Conservation (phyloP, 129 eudicot species). For the Helianthus annuus region DNA sequence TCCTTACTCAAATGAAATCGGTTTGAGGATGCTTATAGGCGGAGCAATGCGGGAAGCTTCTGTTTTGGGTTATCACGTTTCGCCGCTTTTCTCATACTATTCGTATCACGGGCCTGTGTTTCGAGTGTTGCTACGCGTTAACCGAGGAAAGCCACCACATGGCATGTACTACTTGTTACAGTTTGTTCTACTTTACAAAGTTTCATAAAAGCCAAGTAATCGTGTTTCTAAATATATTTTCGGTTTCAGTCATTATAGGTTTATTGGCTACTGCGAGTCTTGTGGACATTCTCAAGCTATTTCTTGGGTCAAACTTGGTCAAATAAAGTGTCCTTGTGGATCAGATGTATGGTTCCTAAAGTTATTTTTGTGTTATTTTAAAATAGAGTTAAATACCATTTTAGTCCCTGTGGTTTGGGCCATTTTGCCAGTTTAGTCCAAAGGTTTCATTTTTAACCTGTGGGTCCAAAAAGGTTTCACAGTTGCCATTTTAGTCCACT, state of each 20-base stretch:
- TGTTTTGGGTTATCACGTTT: conserved; percentile 74
- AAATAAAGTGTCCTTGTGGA: conserved; percentile 66
- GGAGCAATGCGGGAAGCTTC: conserved; percentile 94
- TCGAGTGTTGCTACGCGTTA: conserved; percentile 73
- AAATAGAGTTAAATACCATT: no score
- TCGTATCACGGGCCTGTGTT: conserved; percentile 98
- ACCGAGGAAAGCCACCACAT: conserved; percentile 68
- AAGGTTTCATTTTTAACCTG: no score
- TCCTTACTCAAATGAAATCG: conserved; percentile 90
- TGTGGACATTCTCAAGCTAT: conserved; percentile 82
- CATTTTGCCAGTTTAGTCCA: no score
- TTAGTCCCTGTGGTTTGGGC: no score
- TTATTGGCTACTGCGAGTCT: conserved; percentile 69
- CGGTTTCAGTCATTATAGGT: conserved; percentile 64
- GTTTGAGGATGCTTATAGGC: conserved; percentile 90
- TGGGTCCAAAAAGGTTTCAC: no score
- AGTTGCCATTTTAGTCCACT: no score
- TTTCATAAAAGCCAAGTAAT: background rate
- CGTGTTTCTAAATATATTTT: conserved; percentile 5
- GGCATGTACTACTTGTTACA: conserved; percentile 49
- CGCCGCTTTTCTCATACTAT: conserved; percentile 90
- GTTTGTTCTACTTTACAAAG: background rate
- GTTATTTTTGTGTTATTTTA: background rate
- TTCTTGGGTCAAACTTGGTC: conserved; percentile 73
- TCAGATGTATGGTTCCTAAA: conserved; percentile 43